Conservation (phyloP, 441 rosid genomes). For the Raphanus hybrid region DNA sequence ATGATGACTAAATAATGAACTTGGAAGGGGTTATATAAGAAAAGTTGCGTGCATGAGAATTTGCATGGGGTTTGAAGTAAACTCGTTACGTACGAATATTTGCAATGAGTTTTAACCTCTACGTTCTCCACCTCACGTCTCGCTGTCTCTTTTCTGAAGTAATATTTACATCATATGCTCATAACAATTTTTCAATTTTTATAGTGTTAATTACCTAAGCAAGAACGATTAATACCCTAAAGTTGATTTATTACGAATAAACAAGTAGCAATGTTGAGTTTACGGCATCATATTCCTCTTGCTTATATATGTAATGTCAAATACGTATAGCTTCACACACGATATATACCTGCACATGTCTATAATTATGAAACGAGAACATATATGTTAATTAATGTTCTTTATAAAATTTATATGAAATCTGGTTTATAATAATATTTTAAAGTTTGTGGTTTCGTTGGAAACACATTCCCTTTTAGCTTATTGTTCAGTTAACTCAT, state of each 20-base stretch:
- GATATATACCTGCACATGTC: not conserved
- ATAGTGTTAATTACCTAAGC: not conserved
- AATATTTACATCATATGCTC: not conserved
- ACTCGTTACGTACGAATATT: constrained; percentile 1
- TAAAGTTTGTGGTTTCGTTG: not conserved
- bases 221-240: not conserved
- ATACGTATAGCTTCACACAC: not conserved
- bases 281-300: not conserved
- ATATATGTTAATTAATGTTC: too few species aligned
- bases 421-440: not conserved
- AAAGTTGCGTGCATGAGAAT: not conserved
- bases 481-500: not conserved
- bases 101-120: not conserved
- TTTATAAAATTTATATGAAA: not conserved
- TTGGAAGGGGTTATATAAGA: not conserved
- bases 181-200: not conserved
- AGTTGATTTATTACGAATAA: not conserved
- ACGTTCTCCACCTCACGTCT: not conserved
- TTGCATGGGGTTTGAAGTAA: not conserved
- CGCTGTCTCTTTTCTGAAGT: not conserved
- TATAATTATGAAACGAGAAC: too few species aligned
- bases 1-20: not conserved
- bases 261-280: not conserved
- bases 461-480: not conserved
- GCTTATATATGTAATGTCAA: not conserved